phyloP scores from a whole-genome alignment of 2,329 filamentous ascomycete species.

The Arthrobotrys megalospora region DNA sequence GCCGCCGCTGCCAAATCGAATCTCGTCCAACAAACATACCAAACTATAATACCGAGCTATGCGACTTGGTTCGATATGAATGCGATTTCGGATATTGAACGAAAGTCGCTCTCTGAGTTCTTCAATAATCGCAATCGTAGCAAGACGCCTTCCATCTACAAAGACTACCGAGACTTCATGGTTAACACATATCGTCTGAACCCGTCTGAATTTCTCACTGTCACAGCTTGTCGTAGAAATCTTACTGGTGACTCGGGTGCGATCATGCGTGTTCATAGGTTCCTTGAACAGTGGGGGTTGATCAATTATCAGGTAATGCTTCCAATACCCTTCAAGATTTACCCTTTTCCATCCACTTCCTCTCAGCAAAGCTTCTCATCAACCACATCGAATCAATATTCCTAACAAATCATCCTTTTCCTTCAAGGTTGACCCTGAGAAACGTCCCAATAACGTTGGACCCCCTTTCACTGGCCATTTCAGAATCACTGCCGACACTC shows the following conservation, averaged over 20 bases:
- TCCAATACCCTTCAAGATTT: no score
- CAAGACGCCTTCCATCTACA: slow-evolving; percentile 97
- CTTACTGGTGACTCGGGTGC: slow-evolving; percentile 97
- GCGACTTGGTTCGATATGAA: slow-evolving; percentile 99
- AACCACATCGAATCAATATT: slow-evolving; percentile 61
- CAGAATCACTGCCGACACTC: slow-evolving; percentile 94
- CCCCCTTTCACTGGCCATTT: slow-evolving; percentile 98
- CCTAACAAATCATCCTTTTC: slow-evolving; percentile 61
- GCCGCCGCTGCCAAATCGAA: slow-evolving; percentile 87
- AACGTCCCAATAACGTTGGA: slow-evolving; percentile 92
- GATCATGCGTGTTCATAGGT: slow-evolving; percentile 98
- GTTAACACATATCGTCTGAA: slow-evolving; percentile 99
- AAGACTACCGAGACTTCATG: slow-evolving; percentile 99
- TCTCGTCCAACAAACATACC: slow-evolving; percentile 91
- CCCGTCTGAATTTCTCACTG: slow-evolving; percentile 94
- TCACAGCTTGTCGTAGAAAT: slow-evolving; percentile 95
- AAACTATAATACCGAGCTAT: slow-evolving; percentile 97
- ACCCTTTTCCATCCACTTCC: neutral
- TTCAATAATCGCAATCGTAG: slow-evolving; percentile 98
- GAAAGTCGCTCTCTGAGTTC: slow-evolving; percentile 95
- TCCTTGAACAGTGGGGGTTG: slow-evolving; percentile 97
- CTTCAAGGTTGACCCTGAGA: slow-evolving; percentile 90
- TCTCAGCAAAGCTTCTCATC: neutral
- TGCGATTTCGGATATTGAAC: slow-evolving; percentile 88
- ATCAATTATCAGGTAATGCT: slow-evolving; percentile 93